Evolutionary conservation across 208 protist species (phyloP), one percentile per base, ranked within the genome.

Genomic region (Leishmania lainsoni): DNA sequence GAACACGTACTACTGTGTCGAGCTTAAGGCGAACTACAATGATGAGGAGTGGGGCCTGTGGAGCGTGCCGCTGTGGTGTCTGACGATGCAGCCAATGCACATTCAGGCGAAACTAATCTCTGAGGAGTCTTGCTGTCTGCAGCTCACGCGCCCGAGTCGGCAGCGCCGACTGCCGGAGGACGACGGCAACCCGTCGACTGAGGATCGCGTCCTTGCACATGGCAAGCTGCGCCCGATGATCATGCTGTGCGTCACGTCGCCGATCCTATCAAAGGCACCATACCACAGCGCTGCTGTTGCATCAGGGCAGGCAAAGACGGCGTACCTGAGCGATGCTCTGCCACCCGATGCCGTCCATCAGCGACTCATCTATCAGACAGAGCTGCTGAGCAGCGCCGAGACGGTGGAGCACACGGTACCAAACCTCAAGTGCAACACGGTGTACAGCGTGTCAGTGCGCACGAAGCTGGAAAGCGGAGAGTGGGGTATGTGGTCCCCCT

Each of bases 1-100:
- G n/a, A 93, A 98, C 85, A 97, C 90, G 16, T 97, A 96, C 81
- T 98, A 98, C 92, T 96, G 94, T 76, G 87, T 97, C 10, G 93
- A 97, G 83, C 89, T 98, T 20, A 97, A 97, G 89, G 96, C 96
- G 65, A 93, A 97, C 84, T 98, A 98, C 89, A 98, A 97, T 80
- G 94, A 98, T 79, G 94, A 97, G 83, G 94, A 97, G 86, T 98
- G 96, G 94, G 96, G 94, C 16, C 83, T 94, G 72, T 98, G 96
- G 94, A 97, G 94, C 63, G 90, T 90, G 52, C 94, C 94, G 63
- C 85, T 98, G 80, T 96, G 94, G 93, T 97, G 93, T 79, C 89
- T 98, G 61, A 98, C 96, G 66, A 97, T 98, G 94, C 89, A 91
- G 79, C 91, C 87, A n/a, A 88, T 98, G 83, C 82, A 91, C 74